A percentile compares a stretch with the other conserved stretches of the same genome.
Conservation (phyloP, 1,284 basidiomycete species). For the Amylostereum chailletii region DNA sequence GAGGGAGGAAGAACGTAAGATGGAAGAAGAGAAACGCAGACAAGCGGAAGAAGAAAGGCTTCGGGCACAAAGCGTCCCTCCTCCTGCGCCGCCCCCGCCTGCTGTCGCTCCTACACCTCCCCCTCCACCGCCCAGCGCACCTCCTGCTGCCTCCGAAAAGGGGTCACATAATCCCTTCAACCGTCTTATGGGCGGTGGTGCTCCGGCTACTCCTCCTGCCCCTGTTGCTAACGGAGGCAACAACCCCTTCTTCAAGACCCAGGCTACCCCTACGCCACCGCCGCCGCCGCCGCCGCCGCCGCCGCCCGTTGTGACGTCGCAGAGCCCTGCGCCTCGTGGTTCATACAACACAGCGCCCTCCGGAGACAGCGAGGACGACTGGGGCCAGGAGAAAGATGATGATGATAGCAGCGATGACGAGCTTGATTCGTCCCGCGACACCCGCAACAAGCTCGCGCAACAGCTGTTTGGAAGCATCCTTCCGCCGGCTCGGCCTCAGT, state of each 20-base stretch:
- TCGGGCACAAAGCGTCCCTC: neutral
- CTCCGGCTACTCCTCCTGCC: conserved; percentile 22
- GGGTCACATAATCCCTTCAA: conserved; percentile 62
- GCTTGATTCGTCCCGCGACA: conserved; percentile 50
- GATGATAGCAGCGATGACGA: conserved; percentile 80
- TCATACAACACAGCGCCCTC: conserved; percentile 53
- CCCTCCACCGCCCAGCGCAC: conserved; percentile 16
- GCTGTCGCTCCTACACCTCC: conserved; percentile 26
- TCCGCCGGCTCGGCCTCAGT: conserved; percentile 40
- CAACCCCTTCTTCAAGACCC: conserved; percentile 55
- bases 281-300: conserved; percentile 29
- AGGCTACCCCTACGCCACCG: conserved; percentile 19
- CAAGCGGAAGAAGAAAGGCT: conserved; percentile 7
- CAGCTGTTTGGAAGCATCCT: conserved; percentile 70
- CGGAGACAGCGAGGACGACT: conserved; percentile 60
- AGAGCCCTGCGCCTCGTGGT: conserved; percentile 32
- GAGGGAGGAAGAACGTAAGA: conserved; percentile 53
- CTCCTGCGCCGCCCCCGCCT: conserved; percentile 26
- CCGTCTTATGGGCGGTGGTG: conserved; percentile 46
- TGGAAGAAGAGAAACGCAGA: conserved; percentile 26
- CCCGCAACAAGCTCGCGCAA: conserved; percentile 67
- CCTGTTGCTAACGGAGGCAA: conserved; percentile 27
- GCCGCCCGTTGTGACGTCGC: conserved; percentile 16
- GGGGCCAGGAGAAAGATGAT: conserved; percentile 78
- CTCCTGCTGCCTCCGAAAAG: conserved; percentile 26